These are phyloP conservation scores for Eucalyptus coolabah DNA, from an alignment of 345 rosid genomes.

Conservation along the genomic window DNA sequence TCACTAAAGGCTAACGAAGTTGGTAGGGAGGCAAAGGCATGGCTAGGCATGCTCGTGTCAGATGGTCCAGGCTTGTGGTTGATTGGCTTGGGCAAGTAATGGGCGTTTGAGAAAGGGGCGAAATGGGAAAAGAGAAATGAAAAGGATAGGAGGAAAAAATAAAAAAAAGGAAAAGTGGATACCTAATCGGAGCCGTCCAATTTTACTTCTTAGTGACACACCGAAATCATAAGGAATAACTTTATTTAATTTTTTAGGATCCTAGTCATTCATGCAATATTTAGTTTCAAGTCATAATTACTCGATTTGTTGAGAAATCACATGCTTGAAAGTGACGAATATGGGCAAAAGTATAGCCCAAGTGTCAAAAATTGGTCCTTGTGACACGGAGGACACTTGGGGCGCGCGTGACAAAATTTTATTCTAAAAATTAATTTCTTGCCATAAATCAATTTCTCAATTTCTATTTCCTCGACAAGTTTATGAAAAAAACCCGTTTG, in stretches of 20 bases:
- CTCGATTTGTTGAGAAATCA: no score
- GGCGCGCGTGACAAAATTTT: no score
- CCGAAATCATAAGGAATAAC: neutral
- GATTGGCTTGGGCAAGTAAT: neutral
- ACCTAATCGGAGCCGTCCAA: neutral
- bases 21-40: neutral
- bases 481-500: accelerated
- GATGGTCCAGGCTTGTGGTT: neutral
- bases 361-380: no score
- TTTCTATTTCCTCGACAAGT: no score
- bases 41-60: neutral
- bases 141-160: neutral
- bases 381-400: no score
- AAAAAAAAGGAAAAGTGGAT: no score
- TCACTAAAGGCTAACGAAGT: neutral
- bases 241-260: no score
- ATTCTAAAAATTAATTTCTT: no score
- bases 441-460: no score
- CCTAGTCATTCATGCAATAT: neutral
- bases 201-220: neutral
- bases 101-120: neutral
- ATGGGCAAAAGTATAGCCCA: accelerated
- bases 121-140: neutral
- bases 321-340: neutral
- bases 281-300: neutral